phyloP scores from a whole-genome alignment of 257 asterid species.

The Lavandula angustifolia region DNA sequence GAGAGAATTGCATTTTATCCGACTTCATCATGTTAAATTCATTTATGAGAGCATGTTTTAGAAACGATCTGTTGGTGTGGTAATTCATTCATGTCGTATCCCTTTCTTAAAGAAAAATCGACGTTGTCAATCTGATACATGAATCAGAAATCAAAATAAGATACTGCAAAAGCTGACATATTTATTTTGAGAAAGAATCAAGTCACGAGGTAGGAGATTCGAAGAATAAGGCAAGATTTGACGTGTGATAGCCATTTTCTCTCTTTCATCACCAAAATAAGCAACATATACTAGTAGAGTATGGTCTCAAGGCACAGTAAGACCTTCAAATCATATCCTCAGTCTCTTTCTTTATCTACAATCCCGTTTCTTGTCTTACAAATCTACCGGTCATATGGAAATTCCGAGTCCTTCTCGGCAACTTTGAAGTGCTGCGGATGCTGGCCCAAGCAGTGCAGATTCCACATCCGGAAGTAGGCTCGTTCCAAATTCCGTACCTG shows the following conservation, averaged over 20 bases:
- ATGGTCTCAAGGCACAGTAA: conserved; percentile 24
- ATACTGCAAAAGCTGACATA: too few relatives aligned
- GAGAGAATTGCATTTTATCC: too few relatives aligned
- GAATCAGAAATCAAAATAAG: too few relatives aligned
- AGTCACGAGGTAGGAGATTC: neutral
- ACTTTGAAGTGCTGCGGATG: conserved; percentile 92
- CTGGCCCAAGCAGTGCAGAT: conserved; percentile 75
- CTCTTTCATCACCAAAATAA: conserved; percentile 9
- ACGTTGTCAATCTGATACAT: too few relatives aligned
- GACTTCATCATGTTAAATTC: too few relatives aligned
- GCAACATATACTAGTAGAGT: conserved; percentile 18
- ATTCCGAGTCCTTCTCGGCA: conserved; percentile 63
- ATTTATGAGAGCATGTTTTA: too few relatives aligned
- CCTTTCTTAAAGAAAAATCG: too few relatives aligned
- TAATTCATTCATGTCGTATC: too few relatives aligned
- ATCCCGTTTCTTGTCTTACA: conserved; percentile 33
- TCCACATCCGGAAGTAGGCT: conserved; percentile 94
- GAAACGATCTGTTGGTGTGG: too few relatives aligned
- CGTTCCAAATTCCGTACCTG: conserved; percentile 96
- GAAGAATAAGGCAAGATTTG: neutral
- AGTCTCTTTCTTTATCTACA: conserved; percentile 52
- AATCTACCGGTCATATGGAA: conserved; percentile 60
- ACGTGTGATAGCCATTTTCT: neutral
- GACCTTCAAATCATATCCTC: conserved; percentile 16
- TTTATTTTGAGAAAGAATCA: too few relatives aligned